Evolutionary conservation across 2,329 filamentous ascomycete species (phyloP), one percentile per base, ranked within the genome.

Genomic region (Cryphonectria parasitica): DNA sequence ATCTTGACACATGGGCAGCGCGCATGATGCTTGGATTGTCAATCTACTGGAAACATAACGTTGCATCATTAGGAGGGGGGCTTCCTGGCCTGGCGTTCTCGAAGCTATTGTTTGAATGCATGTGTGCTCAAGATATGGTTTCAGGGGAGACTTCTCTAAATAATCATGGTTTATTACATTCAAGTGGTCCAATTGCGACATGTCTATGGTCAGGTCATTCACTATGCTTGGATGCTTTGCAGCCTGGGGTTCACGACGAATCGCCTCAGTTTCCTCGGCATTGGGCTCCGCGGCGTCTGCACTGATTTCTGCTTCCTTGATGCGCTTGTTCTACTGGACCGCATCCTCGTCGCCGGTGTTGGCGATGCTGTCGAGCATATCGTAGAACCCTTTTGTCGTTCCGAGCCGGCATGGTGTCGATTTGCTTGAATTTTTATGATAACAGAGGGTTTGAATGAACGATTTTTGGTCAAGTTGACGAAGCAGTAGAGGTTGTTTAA

Each of bases 251-350:
- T 49, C 45, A 10, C 45, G 45, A 49, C 8, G 19, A 8, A 49
- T 49, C 28, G 64, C 64, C 31, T 25, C 45, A 4, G 62, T 22
- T 58, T 70, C 56, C 11, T 31, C 39, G 3, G 61, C 58, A 45
- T 62, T 63, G n/a, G 64, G 69, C 49, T 58, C 64, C 5, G 64
- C n/a, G n/a, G 13, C 28, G 65, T 67, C 60, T n/a, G 58, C 64
- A 41, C 36, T 58, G 19, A 64, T 25, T 17, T 64, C 17, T 7
- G 64, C 69, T 22, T 67, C 69, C 56, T 64, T 70, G n/a, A 70
- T 52, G 43, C 60, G 69, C 8, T 70, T 67, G 39, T 70, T 67
- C n/a, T 70, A 58, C 11, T 64, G 69, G 8, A 70, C 43, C 4
- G 64, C 69, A 62, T 67, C 45, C 52, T 70, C 69, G 15, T 43